Evolutionary conservation across 257 asterid genomes (phyloP).

Genomic region (Osmanthus fragrans): DNA sequence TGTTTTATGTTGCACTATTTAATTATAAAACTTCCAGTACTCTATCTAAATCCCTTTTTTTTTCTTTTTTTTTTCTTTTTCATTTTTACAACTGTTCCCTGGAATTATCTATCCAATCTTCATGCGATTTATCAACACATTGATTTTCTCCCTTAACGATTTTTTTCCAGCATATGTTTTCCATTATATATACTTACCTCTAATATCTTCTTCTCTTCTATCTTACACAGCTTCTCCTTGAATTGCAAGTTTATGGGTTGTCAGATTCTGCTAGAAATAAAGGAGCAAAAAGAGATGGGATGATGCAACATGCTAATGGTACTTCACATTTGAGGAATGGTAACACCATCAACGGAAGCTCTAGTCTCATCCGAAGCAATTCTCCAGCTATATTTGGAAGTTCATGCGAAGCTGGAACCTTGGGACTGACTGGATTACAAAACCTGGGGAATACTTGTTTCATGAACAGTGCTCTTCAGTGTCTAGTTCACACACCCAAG

Average conservation of each 20-base stretch:
- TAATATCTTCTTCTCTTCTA: conserved; percentile 30
- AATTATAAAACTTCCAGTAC: conserved; percentile 12
- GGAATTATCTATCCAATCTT: conserved; percentile 12
- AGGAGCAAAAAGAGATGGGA: conserved; percentile 58
- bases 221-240: conserved; percentile 73
- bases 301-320: conserved; percentile 47
- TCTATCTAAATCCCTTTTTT: neutral
- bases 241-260: conserved; percentile 95
- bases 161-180: conserved; percentile 11
- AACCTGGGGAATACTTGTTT: conserved; percentile 97
- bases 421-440: conserved; percentile 92
- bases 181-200: conserved; percentile 4
- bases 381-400: conserved; percentile 38
- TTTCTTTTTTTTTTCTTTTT: neutral
- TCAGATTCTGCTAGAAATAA: conserved; percentile 69
- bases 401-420: conserved; percentile 73
- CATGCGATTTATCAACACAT: neutral
- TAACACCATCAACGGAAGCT: conserved; percentile 36
- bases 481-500: conserved; percentile 93
- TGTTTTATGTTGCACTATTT: conserved; percentile 5
- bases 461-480: conserved; percentile 96
- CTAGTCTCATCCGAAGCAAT: conserved; percentile 50
- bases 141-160: too few species aligned
- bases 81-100: neutral
- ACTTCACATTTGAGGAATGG: conserved; percentile 62